Base-by-base conservation (phyloP, 768 basidiomycete genomes). In the Boletus fagicola region DNA sequence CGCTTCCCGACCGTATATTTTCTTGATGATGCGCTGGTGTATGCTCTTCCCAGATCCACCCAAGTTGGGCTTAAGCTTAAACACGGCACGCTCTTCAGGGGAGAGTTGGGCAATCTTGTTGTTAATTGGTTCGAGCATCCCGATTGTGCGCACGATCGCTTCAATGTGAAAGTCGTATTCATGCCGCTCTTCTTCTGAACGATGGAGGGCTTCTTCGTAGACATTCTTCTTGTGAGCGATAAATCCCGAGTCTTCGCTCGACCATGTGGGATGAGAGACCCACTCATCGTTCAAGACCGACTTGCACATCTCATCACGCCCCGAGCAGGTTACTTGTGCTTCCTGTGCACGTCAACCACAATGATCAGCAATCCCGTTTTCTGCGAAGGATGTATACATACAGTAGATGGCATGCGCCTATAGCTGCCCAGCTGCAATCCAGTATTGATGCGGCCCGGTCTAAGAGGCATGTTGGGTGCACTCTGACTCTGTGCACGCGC, bases 101-200 rank as follows among this genome's bases (percentile, higher is more conserved):
- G 76, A 79, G 74, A 98, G 85, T 60, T 85, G 84, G 9, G 81
- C 78, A 62, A 98, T 92, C 72, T 95, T 92, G 72, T 86, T 86
- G 64, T 87, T 87, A 60, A 98, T 86, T 0, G 97, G 94, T 62
- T 98, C 97, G 26, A 99, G 85, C 65, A 93, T 80, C 9, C 83
- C 78, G 64, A 98, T 95, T 5, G 96, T 97, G 51, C 94, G 88
- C 11, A 86, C 82, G 65, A 98, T 89, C 8, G 94, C 95, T 68
- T 98, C 96, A 65, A 98, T 92, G 70, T 98, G 94, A 77, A 97
- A 98, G 71, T 98, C 96, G 70, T 98, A 99, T 72, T 98, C 96
- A 71, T 99, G 97, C 7, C 97, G 86, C 70, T 99, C 97, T 71
- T 99, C 97, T 67, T 99, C 97, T 49, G 88, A 90, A 36, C 94